phyloP scores from a whole-genome alignment of 163 green algal genomes.

The Chloromonas sp. region DNA sequence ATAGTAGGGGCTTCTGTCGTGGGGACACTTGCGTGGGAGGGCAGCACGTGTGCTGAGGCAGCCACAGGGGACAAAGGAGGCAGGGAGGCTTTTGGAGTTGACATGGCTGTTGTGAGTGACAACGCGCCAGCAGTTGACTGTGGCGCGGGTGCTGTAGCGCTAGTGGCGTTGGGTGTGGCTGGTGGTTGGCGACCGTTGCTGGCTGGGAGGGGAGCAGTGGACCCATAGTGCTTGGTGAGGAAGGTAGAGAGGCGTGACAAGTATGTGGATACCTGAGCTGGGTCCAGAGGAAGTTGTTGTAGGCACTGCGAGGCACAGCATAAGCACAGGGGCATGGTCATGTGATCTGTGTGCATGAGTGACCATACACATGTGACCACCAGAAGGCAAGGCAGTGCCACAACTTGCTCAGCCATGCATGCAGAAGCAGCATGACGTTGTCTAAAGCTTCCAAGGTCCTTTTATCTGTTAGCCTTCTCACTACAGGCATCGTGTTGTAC shows the following conservation, averaged over 20 bases:
- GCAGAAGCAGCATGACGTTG: not conserved
- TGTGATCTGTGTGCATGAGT: no score
- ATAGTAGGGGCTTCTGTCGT: no score
- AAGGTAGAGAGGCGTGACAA: conserved; percentile 45
- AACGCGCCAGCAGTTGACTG: no score
- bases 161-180: not conserved
- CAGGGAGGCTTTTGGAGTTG: no score
- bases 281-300: conserved; percentile 32
- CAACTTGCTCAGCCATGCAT: not conserved
- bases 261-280: conserved; percentile 29
- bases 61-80: no score
- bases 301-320: conserved; percentile 19
- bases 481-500: not conserved
- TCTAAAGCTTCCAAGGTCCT: not conserved
- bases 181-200: not conserved
- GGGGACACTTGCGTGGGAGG: no score
- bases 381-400: not conserved
- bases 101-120: no score
- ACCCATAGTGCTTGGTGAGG: conserved; percentile 54
- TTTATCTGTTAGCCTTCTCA: not conserved
- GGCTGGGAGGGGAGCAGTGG: no score
- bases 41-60: no score
- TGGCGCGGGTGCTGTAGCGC: not conserved
- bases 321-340: no score
- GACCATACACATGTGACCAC: no score